A percentile compares a stretch with the other conserved stretches of the same genome.
Conservation (phyloP, 2,329 filamentous ascomycete genomes). For the Ophiostoma populinum region DNA sequence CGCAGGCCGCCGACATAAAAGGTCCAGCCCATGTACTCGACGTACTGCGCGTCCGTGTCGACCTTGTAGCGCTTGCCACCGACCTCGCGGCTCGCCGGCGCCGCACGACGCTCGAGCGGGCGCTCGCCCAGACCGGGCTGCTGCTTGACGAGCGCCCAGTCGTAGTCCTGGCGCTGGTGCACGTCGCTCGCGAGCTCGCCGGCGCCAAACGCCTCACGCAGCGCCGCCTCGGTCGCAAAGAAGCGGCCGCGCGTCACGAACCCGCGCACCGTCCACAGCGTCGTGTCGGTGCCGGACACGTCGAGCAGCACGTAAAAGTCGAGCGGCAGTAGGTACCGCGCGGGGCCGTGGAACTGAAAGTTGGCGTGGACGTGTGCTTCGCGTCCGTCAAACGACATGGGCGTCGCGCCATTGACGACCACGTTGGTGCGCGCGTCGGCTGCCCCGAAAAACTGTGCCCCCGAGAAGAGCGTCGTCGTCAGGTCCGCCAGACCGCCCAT, state of each 20-base stretch:
- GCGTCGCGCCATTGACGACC: conserved; percentile 19
- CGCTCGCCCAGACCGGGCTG: conserved; percentile 14
- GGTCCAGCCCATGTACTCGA: conserved; percentile 34
- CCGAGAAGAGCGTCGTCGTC: conserved; percentile 21
- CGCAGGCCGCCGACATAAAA: conserved; percentile 31
- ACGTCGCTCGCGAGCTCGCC: conserved; percentile 20
- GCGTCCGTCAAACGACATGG: conserved; percentile 22
- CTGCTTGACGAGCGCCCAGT: conserved; percentile 20
- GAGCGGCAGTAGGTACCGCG: conserved; percentile 23
- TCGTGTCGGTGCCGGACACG: conserved; percentile 24
- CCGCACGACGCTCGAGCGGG: conserved; percentile 19
- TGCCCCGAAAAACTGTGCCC: conserved; percentile 18
- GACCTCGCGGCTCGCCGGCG: conserved; percentile 21
- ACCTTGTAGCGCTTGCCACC: conserved; percentile 25
- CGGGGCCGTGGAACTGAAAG: conserved; percentile 23
- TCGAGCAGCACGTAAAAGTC: conserved; percentile 29
- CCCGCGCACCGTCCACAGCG: conserved; percentile 23
- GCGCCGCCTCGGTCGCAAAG: conserved; percentile 18
- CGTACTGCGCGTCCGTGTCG: conserved; percentile 26
- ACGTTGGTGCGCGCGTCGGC: conserved; percentile 16
- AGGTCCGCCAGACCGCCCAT: conserved; percentile 22
- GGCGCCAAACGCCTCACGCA: conserved; percentile 21
- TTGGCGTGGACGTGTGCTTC: conserved; percentile 23
- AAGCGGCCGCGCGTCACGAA: conserved; percentile 25
- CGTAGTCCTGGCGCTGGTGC: conserved; percentile 17